Evolutionary conservation across 163 green algal species (phyloP).

Genomic region (Prototheca cutis): DNA sequence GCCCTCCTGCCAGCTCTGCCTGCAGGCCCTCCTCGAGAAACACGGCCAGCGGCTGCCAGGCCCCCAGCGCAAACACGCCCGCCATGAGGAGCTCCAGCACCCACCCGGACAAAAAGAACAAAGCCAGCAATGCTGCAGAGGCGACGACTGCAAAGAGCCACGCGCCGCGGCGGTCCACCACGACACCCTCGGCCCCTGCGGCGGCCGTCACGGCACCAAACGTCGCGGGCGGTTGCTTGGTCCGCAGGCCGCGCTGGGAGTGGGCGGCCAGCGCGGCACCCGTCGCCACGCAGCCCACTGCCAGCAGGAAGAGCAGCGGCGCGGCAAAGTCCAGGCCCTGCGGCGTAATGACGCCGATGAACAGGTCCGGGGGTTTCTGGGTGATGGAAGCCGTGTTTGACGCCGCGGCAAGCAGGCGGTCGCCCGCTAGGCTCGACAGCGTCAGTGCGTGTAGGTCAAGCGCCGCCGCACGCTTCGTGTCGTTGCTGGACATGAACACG

Average conservation of each 20-base stretch:
- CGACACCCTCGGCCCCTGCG: background rate
- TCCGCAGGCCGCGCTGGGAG: background rate
- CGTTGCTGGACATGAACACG: slow-evolving; percentile 22
- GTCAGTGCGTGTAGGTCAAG: slow-evolving; percentile 22
- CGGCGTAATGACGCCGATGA: background rate
- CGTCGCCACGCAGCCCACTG: background rate
- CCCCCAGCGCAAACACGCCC: slow-evolving; percentile 19
- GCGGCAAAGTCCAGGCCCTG: background rate
- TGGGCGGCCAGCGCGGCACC: background rate
- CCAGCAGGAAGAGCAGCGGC: background rate
- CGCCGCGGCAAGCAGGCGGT: too few relatives aligned
- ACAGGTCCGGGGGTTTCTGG: background rate
- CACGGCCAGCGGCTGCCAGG: slow-evolving; percentile 18
- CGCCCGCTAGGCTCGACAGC: slow-evolving; percentile 20
- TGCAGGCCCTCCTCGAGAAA: too few relatives aligned
- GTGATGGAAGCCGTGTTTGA: background rate
- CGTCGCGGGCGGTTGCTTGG: background rate
- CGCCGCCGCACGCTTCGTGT: slow-evolving; percentile 2
- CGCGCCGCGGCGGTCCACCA: slow-evolving; percentile 40
- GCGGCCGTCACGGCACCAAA: background rate
- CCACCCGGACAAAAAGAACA: slow-evolving; percentile 64
- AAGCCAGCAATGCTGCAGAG: slow-evolving; percentile 50
- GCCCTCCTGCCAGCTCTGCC: too few relatives aligned
- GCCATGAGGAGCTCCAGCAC: slow-evolving; percentile 37
- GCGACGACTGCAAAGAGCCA: slow-evolving; percentile 56